Percentiles rank a stretch among this genome's conserved stretches.
Conservation (phyloP, 495 filamentous ascomycete species). For the Staphylotrichum tortipilum region DNA sequence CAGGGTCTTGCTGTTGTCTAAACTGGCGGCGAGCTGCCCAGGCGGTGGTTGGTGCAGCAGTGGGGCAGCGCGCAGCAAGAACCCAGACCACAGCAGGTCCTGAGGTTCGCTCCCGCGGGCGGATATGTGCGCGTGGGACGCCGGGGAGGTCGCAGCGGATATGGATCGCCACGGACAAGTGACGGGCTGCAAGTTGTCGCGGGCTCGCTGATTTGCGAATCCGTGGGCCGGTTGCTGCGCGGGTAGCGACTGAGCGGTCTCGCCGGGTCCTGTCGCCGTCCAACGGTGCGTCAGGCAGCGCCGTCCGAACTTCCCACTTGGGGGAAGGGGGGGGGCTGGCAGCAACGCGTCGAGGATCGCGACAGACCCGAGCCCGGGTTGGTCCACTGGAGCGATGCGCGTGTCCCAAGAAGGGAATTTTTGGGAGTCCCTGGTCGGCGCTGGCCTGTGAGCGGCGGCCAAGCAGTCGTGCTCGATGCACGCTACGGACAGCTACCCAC, state of each 20-base stretch:
- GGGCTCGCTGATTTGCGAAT: constrained; percentile 1
- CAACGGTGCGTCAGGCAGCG: constrained; percentile 2
- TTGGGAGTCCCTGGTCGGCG: not conserved
- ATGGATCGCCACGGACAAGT: not conserved
- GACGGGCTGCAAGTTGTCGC: constrained; percentile 7
- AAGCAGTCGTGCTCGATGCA: not conserved
- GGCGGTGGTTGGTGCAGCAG: not conserved
- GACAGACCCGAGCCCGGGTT: not conserved
- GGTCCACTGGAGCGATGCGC: not conserved
- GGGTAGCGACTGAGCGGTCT: not conserved
- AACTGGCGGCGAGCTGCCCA: constrained; percentile 5
- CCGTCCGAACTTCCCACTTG: too few relatives aligned
- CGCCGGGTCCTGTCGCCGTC: not conserved
- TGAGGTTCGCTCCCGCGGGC: too few relatives aligned
- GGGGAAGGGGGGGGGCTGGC: not conserved
- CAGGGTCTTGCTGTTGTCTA: constrained; percentile 6
- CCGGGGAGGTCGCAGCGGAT: not conserved
- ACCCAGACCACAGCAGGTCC: too few relatives aligned
- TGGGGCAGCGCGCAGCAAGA: too few relatives aligned
- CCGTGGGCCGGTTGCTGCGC: not conserved
- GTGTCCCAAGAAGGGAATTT: not conserved
- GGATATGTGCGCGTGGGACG: not conserved
- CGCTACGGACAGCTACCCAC: not conserved
- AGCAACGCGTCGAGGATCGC: constrained; percentile 10
- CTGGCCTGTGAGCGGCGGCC: not conserved